Base-by-base conservation (phyloP, 2,329 filamentous ascomycete genomes). In the Trematosphaeria pertusa region DNA sequence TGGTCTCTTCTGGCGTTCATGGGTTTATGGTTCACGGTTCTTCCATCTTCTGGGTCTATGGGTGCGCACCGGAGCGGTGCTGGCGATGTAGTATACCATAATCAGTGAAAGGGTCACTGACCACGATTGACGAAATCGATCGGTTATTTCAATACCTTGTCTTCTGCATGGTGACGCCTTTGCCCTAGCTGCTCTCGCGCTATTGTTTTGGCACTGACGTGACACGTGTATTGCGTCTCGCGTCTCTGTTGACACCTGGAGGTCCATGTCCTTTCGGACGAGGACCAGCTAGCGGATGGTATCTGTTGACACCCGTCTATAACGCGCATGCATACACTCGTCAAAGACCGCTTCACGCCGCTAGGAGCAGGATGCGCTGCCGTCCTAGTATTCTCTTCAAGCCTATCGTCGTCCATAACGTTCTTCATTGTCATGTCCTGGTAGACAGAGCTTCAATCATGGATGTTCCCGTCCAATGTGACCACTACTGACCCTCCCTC, bases 401-500 rank as follows among this genome's bases (percentile, higher is more conserved):
- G n/a, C n/a, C n/a, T n/a, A n/a, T n/a, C n/a, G n/a, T n/a, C n/a
- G n/a, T n/a, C n/a, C n/a, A n/a, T n/a, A n/a, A 15, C 14, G 15
- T 20, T 41, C 7, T 11, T 19, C 5, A 11, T 31, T 18, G 54
- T 39, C 4, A 75, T 74, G 72, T 68, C 67, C 37, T 71, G 69
- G 55, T 62, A 66, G 46, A 68, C 67, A 52, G 75, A 78, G 49
- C 60, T 76, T 39, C 59, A 56, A 47, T 78, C 74, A 41, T 77
- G 75, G 74, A 67, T 71, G 52, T 65, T 66, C 3, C 72, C 73
- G 46, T 49, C 56, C 14, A 50, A 48, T 32, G 41, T 67, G 28
- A 35, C 61, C 11, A 56, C 54, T 9, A 72, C 75, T 4, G 68
- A 78, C 1, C 59, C 74, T 9, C 85, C 84, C 8, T 66, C 75